phyloP scores from a whole-genome alignment of 768 basidiomycete species.

The Agaricus bisporus region DNA sequence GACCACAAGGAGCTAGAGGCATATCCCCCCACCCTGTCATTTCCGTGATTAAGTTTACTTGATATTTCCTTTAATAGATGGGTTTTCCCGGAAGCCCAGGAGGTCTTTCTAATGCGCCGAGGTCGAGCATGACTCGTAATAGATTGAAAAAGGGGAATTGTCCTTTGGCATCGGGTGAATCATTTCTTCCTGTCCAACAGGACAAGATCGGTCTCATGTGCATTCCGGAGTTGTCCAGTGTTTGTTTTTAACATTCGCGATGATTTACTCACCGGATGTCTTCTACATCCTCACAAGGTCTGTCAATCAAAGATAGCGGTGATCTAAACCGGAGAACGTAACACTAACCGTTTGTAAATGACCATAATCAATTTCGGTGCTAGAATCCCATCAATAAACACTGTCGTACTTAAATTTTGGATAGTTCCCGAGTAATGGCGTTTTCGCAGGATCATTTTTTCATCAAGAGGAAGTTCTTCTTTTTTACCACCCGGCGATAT shows the following conservation, averaged over 20 bases:
- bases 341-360: too few species aligned
- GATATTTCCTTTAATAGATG: neutral
- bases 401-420: too few species aligned
- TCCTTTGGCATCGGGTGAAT: neutral
- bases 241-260: neutral
- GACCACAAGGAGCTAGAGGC: slow-evolving; percentile 1
- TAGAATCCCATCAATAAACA: neutral
- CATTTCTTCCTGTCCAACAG: neutral
- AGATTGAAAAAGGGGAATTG: neutral
- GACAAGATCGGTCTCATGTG: neutral
- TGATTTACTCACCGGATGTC: neutral
- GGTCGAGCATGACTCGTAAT: neutral
- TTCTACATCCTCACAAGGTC: neutral
- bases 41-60: slow-evolving; percentile 5
- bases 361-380: neutral
- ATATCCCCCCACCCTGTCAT: neutral
- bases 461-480: neutral
- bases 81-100: neutral
- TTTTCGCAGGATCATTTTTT: neutral
- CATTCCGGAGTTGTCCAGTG: neutral
- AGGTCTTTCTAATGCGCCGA: neutral
- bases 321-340: too few species aligned
- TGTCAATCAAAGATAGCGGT: too few species aligned
- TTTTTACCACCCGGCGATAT: neutral
- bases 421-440: slow-evolving; percentile 4